Evolutionary conservation across 352 stramenopile species (phyloP), one percentile per base, ranked within the genome.

Genomic region (Elongisporangium prolatum): DNA sequence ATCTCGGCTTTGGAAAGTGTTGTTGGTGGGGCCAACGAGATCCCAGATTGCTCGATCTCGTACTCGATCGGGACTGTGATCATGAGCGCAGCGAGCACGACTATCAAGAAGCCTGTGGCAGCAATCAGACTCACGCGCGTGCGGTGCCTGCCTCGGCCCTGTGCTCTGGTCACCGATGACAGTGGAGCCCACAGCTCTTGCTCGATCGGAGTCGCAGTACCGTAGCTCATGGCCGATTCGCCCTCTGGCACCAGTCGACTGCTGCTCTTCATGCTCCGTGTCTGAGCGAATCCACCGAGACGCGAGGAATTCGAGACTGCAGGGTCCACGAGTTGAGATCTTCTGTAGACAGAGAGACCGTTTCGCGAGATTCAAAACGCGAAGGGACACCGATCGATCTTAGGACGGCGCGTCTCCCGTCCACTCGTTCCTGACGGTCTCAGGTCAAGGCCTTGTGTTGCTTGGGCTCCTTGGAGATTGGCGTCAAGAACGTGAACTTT

Each of bases 401-500:
- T 6, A 40, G 9, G n/a, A n/a, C n/a, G n/a, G n/a, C 14, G 28
- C 28, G 28, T 9, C 14, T 13, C 28, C 28, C 28, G 28, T 40
- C 28, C 28, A 40, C 28, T 40, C 28, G 28, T 40, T 40, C 28
- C 4, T 8, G 8, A 13, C 28, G 8, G 28, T 13, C 9, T 34
- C 8, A 34, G 4, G 8, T 34, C n/a, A n/a, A 8, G 25, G 4
- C 4, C 28, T 40, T 14, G 4, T 14, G 28, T 13, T 40, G 28
- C 28, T 40, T 40, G 28, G 28, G 28, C 28, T 40, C 28, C 28
- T 40, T 40, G 28, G 28, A 8, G 28, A 40, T 40, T 9, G 28
- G 28, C 28, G 28, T 40, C 5, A 40, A 9, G 28, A 14, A 40
- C 28, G 48, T 25, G 48, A 52, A 52, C 18, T 74, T 70, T 40